Percentiles rank a stretch among this genome's conserved stretches.
These are phyloP conservation scores for Termitomyces sp. DNA, from an alignment of 1,284 basidiomycete genomes.

Conservation along the genomic window DNA sequence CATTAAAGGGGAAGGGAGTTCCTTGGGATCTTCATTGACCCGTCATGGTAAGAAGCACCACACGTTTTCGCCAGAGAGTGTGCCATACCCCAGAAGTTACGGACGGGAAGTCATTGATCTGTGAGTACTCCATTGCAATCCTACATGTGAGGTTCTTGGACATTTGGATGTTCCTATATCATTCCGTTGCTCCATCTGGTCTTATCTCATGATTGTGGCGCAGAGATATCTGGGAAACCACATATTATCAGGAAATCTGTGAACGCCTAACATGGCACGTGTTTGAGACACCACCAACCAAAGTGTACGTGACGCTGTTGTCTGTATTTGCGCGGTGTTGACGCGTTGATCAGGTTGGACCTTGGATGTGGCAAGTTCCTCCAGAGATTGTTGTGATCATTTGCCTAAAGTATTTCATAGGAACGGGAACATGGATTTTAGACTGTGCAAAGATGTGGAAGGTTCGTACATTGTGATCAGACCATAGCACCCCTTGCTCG, in stretches of 20 bases:
- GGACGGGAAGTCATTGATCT: conserved; percentile 55
- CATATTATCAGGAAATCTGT: conserved; percentile 46
- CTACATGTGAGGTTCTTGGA: not conserved
- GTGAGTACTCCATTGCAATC: conserved; percentile 36
- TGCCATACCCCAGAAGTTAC: conserved; percentile 64
- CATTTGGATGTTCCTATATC: not conserved
- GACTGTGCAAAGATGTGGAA: conserved; percentile 58
- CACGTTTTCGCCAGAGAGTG: conserved; percentile 40
- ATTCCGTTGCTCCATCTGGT: conserved; percentile 1
- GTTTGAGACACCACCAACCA: conserved; percentile 50
- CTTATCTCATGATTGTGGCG: conserved; percentile 19
- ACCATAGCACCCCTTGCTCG: not conserved
- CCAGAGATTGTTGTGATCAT: not conserved
- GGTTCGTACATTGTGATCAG: conserved; percentile 31
- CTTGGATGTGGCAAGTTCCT: conserved; percentile 56
- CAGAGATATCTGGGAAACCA: conserved; percentile 67
- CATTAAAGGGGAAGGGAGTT: conserved; percentile 36
- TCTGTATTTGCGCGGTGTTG: conserved; percentile 1
- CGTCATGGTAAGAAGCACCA: conserved; percentile 49
- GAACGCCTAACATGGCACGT: conserved; percentile 58
- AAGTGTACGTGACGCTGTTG: conserved; percentile 38
- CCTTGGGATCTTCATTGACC: conserved; percentile 23
- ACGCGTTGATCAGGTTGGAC: conserved; percentile 42
- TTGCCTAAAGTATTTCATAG: conserved; percentile 27
- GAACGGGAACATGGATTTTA: conserved; percentile 63